Base-by-base conservation (phyloP, 768 basidiomycete genomes). In the Kwoniella mangroviensis region DNA sequence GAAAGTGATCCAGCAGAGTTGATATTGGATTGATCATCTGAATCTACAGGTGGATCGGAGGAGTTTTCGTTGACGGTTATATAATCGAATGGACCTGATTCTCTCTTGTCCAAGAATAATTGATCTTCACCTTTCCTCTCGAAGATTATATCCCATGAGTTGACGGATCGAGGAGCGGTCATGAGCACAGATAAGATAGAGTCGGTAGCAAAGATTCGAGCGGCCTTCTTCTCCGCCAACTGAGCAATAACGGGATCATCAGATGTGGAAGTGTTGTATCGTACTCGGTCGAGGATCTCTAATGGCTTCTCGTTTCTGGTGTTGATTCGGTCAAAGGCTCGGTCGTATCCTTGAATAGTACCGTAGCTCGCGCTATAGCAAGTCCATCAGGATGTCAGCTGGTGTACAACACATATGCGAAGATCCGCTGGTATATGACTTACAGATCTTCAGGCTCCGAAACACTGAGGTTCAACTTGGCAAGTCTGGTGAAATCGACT, bases 51-150 rank as follows among this genome's bases (percentile, higher is more conserved):
- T 43, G 97, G 93, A 84, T 99, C 97, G 1, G 91, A 88, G 4
- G 97, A 94, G 82, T 99, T 98, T 86, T 99, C 97, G 84, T 99
- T 98, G 78, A 99, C 97, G 19, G 95, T 97, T 68, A 98, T 91
- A 45, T 91, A 95, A 84, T 99, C 86, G 83, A 98, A 97, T 2
- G 95, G 92, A 65, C 96, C 95, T 17, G 94, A 95, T 70, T 85
- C 84, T 69, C 97, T 92, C 85, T 98, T 98, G 87, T 99, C 97
- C 73, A 99, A 88, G 87, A 92, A 98, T 10, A 99, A 85, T 80
- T 34, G 34, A 34, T 90, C 92, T 85, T 94, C 90, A 52, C 94
- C 95, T 81, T 97, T 94, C 40, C 93, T 91, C 40, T 93, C 87
- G 75, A 98, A 91, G 71, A 99, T 92, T 63, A 99, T 94, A 80